Base-by-base conservation (phyloP, 2,329 filamentous ascomycete genomes). In the Diatrype stigma region DNA sequence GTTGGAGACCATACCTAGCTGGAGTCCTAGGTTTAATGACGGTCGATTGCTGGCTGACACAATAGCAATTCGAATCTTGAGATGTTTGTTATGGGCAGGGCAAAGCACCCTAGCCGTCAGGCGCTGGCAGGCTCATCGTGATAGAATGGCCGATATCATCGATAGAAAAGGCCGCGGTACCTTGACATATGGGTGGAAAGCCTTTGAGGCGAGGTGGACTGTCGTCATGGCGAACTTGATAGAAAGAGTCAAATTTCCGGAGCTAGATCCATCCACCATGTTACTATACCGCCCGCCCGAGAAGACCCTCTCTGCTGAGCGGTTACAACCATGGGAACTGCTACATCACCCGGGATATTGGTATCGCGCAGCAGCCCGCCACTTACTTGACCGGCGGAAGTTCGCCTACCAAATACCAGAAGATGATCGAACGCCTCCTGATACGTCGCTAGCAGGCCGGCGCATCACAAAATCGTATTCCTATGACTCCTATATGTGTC, bases 21-120 rank as follows among this genome's bases (percentile, higher is more conserved):
- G 92, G 92, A 92, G 85, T 59, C 85, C 89, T 16, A 81, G 91
- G 53, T 99, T 93, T 81, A 89, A 96, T 64, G 90, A 97, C 67
- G 90, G 89, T n/a, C 83, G 94, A n/a, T 72, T 94, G 28, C 69
- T 97, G 35, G 87, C 90, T 2, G 94, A 99, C 67, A 72, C 87
- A 11, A 81, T 95, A 56, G 85, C 90, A 1, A 81, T 96, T 48
- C 86, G 93, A 46, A 85, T 87, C 48, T 76, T 97, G 17, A 85
- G 93, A 35, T 94, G 92, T 65, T 76, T 95, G 47, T 71, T 97
- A 5, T 93, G 90, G 85, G 83, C 82, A 53, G 85, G 84, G 17
- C 85, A 91, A 57, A 85, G 87, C n/a, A 90, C 88, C 28, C 76
- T 85, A 40, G 92, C 92, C 3, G 87, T 89, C 6, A 83, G 89